Conservation (phyloP, 2,329 filamentous ascomycete species). For the Talaromyces albobiverticillius region DNA sequence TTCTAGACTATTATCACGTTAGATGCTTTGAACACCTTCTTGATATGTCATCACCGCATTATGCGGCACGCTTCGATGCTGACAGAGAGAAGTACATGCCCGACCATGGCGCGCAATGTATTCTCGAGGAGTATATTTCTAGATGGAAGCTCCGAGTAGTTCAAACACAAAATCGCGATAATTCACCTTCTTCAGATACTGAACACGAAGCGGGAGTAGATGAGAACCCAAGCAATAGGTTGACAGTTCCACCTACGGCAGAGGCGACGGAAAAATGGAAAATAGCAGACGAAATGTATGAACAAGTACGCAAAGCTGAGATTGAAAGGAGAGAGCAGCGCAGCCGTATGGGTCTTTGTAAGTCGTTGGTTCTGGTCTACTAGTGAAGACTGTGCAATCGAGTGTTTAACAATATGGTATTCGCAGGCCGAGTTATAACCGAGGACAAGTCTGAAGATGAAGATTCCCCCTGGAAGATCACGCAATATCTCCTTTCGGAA, state of each 20-base stretch:
- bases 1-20: constrained; percentile 15
- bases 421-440: not conserved
- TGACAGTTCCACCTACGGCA: not conserved
- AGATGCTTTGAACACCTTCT: constrained; percentile 14
- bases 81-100: constrained; percentile 10
- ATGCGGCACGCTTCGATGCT: constrained; percentile 13
- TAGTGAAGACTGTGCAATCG: not conserved
- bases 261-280: constrained; percentile 9
- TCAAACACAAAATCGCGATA: not conserved
- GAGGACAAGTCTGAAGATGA: not conserved
- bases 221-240: not conserved
- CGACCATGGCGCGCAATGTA: constrained; percentile 11
- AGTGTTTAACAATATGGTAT: not conserved
- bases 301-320: constrained; percentile 10
- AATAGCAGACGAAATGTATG: constrained; percentile 11
- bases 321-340: not conserved
- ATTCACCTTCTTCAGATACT: not conserved
- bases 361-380: not conserved
- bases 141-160: constrained; percentile 14
- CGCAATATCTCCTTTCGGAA: constrained; percentile 1
- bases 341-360: not conserved
- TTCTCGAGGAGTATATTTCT: constrained; percentile 14
- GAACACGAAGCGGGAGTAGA: not conserved
- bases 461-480: not conserved
- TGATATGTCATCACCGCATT: constrained; percentile 13